Conservation (phyloP, 2,329 filamentous ascomycete species). For the Metarhizium brunneum region DNA sequence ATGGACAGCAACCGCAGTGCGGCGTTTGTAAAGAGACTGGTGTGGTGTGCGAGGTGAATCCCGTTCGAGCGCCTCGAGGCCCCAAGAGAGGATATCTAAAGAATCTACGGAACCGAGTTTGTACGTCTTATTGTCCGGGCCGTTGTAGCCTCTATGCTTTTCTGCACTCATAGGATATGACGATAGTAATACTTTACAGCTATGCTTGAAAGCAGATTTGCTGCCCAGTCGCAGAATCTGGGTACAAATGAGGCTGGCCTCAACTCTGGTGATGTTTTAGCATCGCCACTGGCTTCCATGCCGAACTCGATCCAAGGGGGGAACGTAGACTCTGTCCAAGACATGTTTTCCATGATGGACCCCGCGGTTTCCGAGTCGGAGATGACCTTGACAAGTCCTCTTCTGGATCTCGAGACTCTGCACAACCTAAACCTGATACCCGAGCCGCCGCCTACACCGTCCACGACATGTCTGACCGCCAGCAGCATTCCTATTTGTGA, state of each 20-base stretch:
- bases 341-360: not conserved
- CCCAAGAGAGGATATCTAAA: conserved; percentile 8
- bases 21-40: conserved; percentile 4
- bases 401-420: not conserved
- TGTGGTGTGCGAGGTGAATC: conserved; percentile 3
- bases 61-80: conserved; percentile 2
- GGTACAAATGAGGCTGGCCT: not conserved
- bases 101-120: conserved; percentile 3
- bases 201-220: not conserved
- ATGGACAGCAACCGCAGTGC: conserved; percentile 6
- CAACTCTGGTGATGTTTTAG: not conserved
- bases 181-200: not conserved
- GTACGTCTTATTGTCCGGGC: not conserved
- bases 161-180: not conserved
- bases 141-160: not conserved
- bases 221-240: not conserved
- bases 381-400: not conserved
- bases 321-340: not conserved
- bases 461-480: not conserved
- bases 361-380: not conserved
- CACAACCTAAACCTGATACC: not conserved
- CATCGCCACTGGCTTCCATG: not conserved
- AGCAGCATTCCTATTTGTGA: not conserved
- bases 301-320: not conserved
- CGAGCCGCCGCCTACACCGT: not conserved